phyloP scores from a whole-genome alignment of 2,329 filamentous ascomycete species.

The Aureobasidium sp. region DNA sequence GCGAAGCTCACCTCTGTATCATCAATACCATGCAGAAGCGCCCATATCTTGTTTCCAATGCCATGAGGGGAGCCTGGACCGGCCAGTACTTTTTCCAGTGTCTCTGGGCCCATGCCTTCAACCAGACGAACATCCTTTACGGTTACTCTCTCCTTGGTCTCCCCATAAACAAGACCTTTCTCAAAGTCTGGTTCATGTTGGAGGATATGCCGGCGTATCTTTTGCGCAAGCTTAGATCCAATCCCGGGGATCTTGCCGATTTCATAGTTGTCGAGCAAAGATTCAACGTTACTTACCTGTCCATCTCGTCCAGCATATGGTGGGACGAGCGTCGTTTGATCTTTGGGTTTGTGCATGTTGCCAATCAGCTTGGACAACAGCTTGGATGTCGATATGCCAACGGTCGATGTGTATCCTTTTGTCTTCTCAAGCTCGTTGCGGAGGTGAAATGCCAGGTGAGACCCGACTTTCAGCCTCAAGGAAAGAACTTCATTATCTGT shows the following conservation, averaged over 20 bases:
- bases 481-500: conserved; percentile 17
- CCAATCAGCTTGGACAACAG: conserved; percentile 79
- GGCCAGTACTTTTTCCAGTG: conserved; percentile 62
- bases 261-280: conserved; percentile 69
- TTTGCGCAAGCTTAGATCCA: conserved; percentile 69
- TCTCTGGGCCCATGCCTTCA: conserved; percentile 55
- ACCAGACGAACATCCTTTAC: conserved; percentile 59
- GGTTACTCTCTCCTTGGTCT: conserved; percentile 51
- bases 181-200: conserved; percentile 39
- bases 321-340: conserved; percentile 76
- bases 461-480: conserved; percentile 65
- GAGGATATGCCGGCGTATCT: conserved; percentile 56
- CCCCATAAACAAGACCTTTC: conserved; percentile 41
- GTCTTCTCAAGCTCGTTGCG: conserved; percentile 65
- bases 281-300: conserved; percentile 36
- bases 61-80: conserved; percentile 65
- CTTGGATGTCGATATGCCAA: conserved; percentile 83
- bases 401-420: conserved; percentile 79
- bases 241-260: conserved; percentile 80
- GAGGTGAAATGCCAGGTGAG: conserved; percentile 71
- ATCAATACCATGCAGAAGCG: conserved; percentile 74
- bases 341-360: conserved; percentile 75
- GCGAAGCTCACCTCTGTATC: conserved; percentile 64
- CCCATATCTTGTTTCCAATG: conserved; percentile 68
- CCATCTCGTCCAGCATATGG: conserved; percentile 41